Evolutionary conservation across 2,329 filamentous ascomycete species (phyloP), one percentile per base, ranked within the genome.

Genomic region (Paradendryphiella salina): DNA sequence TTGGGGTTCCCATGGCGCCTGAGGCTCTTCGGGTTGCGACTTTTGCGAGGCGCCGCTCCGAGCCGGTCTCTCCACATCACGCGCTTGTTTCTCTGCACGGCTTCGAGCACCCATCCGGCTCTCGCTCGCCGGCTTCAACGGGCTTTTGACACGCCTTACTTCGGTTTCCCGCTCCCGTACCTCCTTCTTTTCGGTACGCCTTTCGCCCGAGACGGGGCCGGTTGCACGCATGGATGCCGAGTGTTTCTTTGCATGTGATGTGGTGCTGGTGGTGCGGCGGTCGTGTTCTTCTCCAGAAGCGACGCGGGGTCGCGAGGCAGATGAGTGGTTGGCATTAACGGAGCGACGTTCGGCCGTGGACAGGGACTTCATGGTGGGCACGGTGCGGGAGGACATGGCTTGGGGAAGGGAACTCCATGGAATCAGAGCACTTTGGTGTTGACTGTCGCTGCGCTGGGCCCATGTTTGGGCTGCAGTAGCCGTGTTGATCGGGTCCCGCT

Each of bases 1-100:
- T 68, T 90, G 83, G 0, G 94, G 93, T 48, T 85, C 86, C 94
- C 94, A 97, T 66, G 78, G 73, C 43, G 69, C 75, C 45, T 48
- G 57, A 4, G 59, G 50, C 33, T 69, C 66, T 50, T 72, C 66
- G 6, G 60, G 57, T 31, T 62, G 50, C 29, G 58, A 63, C 47
- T 63, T 62, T 31, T 55, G 33, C 28, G 63, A 55, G n/a, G 57
- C 41, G 3, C 61, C 50, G 34, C 51, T 61, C n/a, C 52, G 52
- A 37, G 64, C 55, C 8, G 62, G 55, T 39, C 65, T 60, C 37
- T 68, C 65, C 23, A 50, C 45, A 35, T 64, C 61, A 31, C 63
- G 60, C 40, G 64, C 39, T 13, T 59, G 61, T 52, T 67, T 73
- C 52, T 74, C 70, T 20, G 61, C 52, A 47, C 64, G 69, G 37